These are phyloP conservation scores for Cystoisospora suis DNA, from an alignment of 169 alveolate genomes.

Conservation along the genomic window DNA sequence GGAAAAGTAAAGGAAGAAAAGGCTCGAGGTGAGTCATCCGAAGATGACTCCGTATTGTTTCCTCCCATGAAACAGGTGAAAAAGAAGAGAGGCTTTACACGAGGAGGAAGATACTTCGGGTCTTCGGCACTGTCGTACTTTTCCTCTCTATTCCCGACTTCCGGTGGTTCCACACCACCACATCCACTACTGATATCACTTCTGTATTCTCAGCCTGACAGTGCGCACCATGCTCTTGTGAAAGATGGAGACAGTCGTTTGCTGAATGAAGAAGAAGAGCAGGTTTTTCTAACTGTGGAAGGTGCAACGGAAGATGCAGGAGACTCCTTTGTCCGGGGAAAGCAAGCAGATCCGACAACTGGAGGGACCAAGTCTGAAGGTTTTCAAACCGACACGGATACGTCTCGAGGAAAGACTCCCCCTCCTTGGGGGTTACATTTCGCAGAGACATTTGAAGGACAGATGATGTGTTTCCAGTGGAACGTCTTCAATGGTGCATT, in stretches of 20 bases:
- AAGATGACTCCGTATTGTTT: background rate
- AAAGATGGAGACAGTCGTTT: background rate
- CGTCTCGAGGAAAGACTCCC: too few relatives aligned
- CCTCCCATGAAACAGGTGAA: background rate
- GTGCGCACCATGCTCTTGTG: background rate
- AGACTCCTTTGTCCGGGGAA: background rate
- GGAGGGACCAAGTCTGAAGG: too few relatives aligned
- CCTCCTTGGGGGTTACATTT: conserved; percentile 8
- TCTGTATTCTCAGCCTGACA: conserved; percentile 15
- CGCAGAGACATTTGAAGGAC: conserved; percentile 29
- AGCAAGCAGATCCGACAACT: background rate
- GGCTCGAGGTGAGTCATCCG: background rate
- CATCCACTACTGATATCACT: background rate
- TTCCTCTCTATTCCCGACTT: background rate
- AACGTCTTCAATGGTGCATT: conserved; percentile 40
- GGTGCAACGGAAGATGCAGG: background rate
- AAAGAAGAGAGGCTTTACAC: background rate
- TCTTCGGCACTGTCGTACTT: background rate
- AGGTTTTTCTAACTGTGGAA: conserved; percentile 3
- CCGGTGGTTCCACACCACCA: background rate
- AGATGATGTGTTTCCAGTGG: conserved; percentile 47
- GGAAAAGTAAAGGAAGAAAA: background rate
- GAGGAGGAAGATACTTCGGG: background rate
- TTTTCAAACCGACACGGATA: too few relatives aligned
- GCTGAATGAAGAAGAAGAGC: background rate